Percentiles rank a stretch among this genome's conserved stretches.
Conservation (phyloP, 1,284 basidiomycete genomes). For the Leccinum ponderosum region DNA sequence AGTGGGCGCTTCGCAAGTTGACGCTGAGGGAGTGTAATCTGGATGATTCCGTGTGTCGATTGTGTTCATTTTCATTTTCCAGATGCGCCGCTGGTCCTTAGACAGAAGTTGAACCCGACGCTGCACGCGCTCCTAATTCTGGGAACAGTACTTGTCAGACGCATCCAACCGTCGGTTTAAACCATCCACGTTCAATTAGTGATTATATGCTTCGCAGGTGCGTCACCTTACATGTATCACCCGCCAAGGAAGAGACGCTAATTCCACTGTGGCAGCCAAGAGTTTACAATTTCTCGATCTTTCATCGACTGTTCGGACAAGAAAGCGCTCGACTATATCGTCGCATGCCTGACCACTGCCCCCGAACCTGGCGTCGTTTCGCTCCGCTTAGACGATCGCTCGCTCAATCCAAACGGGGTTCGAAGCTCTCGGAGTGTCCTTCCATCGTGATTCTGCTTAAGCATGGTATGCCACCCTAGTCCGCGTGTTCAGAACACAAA, state of each 20-base stretch:
- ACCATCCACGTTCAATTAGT: slow-evolving; percentile 66
- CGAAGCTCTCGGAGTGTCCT: too few relatives aligned
- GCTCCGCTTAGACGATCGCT: neutral
- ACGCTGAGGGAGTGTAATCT: slow-evolving; percentile 81
- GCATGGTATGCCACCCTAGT: too few relatives aligned
- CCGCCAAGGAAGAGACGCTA: neutral
- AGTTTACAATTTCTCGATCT: neutral
- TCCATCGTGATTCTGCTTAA: too few relatives aligned
- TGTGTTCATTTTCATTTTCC: neutral
- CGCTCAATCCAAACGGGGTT: neutral
- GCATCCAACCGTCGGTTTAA: slow-evolving; percentile 84
- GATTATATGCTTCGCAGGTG: neutral
- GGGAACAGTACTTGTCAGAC: slow-evolving; percentile 80
- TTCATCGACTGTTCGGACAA: neutral
- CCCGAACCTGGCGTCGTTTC: neutral
- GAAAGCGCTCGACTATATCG: neutral
- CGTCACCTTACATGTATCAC: neutral
- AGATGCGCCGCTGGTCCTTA: slow-evolving; percentile 8
- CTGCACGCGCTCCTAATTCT: slow-evolving; percentile 63
- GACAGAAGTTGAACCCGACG: slow-evolving; percentile 82
- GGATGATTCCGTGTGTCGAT: slow-evolving; percentile 64
- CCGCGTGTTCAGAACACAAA: too few relatives aligned
- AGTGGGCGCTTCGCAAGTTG: slow-evolving; percentile 86
- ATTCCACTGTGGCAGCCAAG: neutral
- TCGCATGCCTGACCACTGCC: neutral